Evolutionary conservation across 116 monocot species (phyloP).

Genomic region (Cymodocea nodosa): DNA sequence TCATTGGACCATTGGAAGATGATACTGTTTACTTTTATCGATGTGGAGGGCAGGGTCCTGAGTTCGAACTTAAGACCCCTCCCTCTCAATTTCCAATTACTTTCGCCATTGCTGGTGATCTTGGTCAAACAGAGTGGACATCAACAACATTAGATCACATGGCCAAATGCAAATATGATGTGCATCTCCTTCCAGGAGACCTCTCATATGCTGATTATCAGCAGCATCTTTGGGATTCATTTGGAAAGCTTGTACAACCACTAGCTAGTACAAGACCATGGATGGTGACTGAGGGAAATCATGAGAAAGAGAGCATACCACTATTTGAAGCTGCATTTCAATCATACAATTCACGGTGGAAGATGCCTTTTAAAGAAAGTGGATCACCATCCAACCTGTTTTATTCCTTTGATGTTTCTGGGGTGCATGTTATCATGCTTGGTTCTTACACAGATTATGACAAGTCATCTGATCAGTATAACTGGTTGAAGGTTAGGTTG

Average conservation of each 20-base stretch:
- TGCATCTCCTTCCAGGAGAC: constrained; percentile 81
- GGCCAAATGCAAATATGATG: constrained; percentile 46
- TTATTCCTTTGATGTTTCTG: constrained; percentile 78
- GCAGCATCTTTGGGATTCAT: constrained; percentile 84
- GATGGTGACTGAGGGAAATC: constrained; percentile 97
- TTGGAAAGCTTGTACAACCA: constrained; percentile 78
- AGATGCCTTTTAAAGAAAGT: constrained; percentile 87
- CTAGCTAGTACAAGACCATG: constrained; percentile 78
- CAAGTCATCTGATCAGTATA: constrained; percentile 64
- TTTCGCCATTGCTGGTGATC: constrained; percentile 82
- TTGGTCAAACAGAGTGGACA: constrained; percentile 93
- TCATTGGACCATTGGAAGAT: constrained; percentile 72
- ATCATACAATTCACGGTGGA: constrained; percentile 86
- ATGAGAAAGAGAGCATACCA: constrained; percentile 79
- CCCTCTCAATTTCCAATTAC: constrained; percentile 63
- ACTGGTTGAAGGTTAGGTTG: constrained; percentile 91
- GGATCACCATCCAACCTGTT: constrained; percentile 80
- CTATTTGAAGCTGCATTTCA: constrained; percentile 54
- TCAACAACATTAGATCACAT: constrained; percentile 66
- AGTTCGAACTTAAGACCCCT: constrained; percentile 81
- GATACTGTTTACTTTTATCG: constrained; percentile 63
- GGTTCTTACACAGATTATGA: constrained; percentile 92
- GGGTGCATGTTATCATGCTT: constrained; percentile 87
- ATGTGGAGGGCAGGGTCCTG: constrained; percentile 51
- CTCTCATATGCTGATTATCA: constrained; percentile 88